Base-by-base conservation (phyloP, 345 rosid species). In the Lenwebbia sp. region DNA sequence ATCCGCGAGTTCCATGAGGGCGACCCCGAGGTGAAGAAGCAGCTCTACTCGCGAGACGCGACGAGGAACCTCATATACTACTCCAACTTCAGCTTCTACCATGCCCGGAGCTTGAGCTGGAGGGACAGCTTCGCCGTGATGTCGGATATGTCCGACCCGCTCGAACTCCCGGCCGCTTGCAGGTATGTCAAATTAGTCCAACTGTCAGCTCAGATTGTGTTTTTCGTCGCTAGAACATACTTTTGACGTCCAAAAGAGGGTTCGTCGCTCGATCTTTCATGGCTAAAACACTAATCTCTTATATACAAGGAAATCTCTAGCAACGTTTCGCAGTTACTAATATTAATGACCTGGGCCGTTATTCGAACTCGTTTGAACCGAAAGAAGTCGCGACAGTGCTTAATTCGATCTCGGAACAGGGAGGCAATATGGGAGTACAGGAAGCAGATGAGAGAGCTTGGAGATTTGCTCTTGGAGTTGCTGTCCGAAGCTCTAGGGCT, bases 401-500 rank as follows among this genome's bases (percentile, higher is more conserved):
- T 8, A 30, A 33, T 15, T 40, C 13, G 13, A 70, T 70, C 25
- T 25, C 9, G 10, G 78, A 33, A 70, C 47, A 70, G 47, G 78
- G 13, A 70, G 13, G 78, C 78, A 5, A 70, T 33, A 70, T 70
- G 76, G 78, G 78, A 33, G 47, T 70, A 70, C 78, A 70, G 78
- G 47, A 70, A 9, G 78, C 78, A 70, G 78, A 70, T 70, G 47
- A 70, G 78, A 70, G 78, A 17, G 78, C 47, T 70, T 70, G 78
- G 78, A 70, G 78, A 5, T 9, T 17, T 65, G 13, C 7, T 93
- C 40, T 87, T 87, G 54, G 85, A 88, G 83, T 86, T 91, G 83
- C 78, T 93, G 12, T 90, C 93, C 1, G 91, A 92, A 87, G 89
- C 94, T 83, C 88, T 92, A 53, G 91, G 93, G 10, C 85, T 92